Evolutionary conservation across 495 filamentous ascomycete species (phyloP), one percentile per base, ranked within the genome.

Genomic region (Podospora appendiculata): DNA sequence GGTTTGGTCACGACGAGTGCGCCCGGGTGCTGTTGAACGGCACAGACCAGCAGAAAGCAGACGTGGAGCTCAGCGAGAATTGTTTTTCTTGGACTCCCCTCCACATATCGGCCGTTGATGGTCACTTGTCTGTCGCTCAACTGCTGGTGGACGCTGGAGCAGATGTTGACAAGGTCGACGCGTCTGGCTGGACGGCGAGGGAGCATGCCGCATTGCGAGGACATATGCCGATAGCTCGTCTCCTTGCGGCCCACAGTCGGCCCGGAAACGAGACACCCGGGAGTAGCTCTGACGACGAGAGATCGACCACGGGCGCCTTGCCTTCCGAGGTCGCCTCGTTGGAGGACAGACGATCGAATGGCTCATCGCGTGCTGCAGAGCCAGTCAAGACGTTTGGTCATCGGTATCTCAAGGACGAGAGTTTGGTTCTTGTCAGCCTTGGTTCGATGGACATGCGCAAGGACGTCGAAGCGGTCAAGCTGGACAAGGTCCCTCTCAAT

Each of bases 361-460:
- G 61, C 8, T 46, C 48, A 9, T 57, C 61, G 4, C 72, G 79
- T 44, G 64, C 69, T 11, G 63, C 81, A 19, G 88, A 94, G 45
- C 85, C 89, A 42, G 79, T 96, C 54, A 97, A 97, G 67, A 86
- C 90, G 17, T 98, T 95, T 71, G 93, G 93, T 51, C 93, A 97
- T 72, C 80, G 92, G 45, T 98, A 96, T 70, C 84, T 98, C 48
- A 93, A 82, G 39, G 82, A 91, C 45, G 84, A 92, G 58, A 85
- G 86, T 53, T 86, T 97, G 77, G 80, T 98, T 43, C 78, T 96
- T 48, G 89, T 98, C 57, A 96, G 88, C 58, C 70, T 98, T 16
- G 93, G 93, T 0, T 90, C 88, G 0, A 96, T 95, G 86, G 93
- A 97, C 62, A 88, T 83, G 69, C 79, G 90, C 18, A 95, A 92